Conservation (phyloP, 2,329 filamentous ascomycete genomes). For the Colletotrichum sp. region DNA sequence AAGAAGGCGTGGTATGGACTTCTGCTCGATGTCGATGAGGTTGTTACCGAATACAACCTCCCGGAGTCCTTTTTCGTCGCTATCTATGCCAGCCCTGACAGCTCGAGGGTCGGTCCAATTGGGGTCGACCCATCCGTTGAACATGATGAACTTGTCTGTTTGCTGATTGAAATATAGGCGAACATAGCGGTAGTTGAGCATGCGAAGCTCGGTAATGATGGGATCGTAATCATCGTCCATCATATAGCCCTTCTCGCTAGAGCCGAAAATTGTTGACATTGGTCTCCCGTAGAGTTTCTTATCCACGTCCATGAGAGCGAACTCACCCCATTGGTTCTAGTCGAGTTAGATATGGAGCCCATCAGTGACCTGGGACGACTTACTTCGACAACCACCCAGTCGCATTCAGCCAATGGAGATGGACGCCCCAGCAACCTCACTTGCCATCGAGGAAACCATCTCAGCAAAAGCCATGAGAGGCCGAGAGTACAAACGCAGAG, state of each 20-base stretch:
- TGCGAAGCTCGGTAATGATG: conserved; percentile 74
- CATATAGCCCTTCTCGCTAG: conserved; percentile 63
- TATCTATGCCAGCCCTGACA: conserved; percentile 81
- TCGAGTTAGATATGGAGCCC: conserved; percentile 4
- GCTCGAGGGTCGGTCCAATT: conserved; percentile 80
- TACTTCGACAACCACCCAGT: conserved; percentile 92
- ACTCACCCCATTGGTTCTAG: conserved; percentile 94
- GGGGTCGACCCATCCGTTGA: conserved; percentile 93
- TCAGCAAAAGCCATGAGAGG: conserved; percentile 80
- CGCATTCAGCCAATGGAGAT: conserved; percentile 73
- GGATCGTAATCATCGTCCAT: conserved; percentile 78
- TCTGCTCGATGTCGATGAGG: conserved; percentile 91
- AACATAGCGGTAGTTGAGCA: conserved; percentile 92
- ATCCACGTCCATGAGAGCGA: conserved; percentile 75
- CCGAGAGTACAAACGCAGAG: conserved; percentile 78
- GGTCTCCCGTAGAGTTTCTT: conserved; percentile 57
- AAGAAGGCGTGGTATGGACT: conserved; percentile 80
- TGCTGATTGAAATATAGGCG: conserved; percentile 90
- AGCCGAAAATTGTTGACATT: conserved; percentile 70
- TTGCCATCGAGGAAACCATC: conserved; percentile 90
- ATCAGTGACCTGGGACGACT: conserved; percentile 28
- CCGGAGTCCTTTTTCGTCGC: conserved; percentile 83
- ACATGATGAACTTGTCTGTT: conserved; percentile 86
- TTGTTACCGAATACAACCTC: conserved; percentile 90
- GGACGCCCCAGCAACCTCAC: conserved; percentile 75